Percentiles rank a stretch among this genome's conserved stretches.
Conservation (phyloP, 1,284 basidiomycete genomes). For the Thelephora terrestris region DNA sequence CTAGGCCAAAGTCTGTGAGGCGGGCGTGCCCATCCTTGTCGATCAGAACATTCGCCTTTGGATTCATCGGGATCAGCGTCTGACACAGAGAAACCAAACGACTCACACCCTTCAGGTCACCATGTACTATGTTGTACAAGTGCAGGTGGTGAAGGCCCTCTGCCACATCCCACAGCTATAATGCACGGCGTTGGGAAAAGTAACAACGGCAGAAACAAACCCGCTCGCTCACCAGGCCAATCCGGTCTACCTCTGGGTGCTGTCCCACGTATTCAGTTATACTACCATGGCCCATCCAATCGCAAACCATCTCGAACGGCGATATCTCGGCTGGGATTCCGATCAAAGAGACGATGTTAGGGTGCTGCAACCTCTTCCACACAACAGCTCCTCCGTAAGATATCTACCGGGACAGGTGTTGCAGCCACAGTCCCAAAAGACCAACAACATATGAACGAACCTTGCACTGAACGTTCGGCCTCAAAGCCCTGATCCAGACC, state of each 20-base stretch:
- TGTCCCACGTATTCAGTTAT: neutral
- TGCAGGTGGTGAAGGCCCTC: neutral
- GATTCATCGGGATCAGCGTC: neutral
- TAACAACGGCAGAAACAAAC: neutral
- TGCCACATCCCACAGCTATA: neutral
- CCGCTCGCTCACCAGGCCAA: neutral
- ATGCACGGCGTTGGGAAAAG: neutral
- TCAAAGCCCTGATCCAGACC: neutral
- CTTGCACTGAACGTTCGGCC: neutral
- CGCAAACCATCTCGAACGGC: neutral
- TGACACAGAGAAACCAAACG: neutral
- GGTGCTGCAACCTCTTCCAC: too few species aligned
- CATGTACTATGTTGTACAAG: too few species aligned
- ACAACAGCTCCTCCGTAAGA: neutral
- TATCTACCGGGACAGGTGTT: neutral
- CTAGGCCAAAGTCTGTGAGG: too few species aligned
- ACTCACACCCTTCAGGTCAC: neutral
- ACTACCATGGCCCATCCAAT: neutral
- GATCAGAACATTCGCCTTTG: too few species aligned
- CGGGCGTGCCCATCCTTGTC: too few species aligned
- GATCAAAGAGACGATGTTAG: too few species aligned
- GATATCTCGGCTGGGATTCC: neutral
- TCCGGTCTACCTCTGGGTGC: neutral
- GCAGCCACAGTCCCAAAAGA: neutral
- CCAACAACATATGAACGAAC: neutral